Conservation (phyloP, 352 stramenopile species). For the Plasmopara viticola region DNA sequence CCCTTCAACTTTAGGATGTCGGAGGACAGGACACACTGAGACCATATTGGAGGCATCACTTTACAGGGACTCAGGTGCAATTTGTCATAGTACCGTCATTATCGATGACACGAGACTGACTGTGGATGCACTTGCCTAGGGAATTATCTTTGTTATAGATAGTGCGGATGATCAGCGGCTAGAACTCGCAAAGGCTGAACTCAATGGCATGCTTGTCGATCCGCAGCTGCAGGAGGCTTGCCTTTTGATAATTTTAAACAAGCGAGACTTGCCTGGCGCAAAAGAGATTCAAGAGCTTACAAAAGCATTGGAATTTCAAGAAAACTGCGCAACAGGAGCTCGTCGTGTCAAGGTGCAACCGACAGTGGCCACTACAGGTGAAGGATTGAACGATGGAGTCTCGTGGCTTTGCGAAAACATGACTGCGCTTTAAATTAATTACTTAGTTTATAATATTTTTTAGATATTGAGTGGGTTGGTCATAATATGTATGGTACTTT, state of each 20-base stretch:
- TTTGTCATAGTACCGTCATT: background rate
- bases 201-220: constrained; percentile 64
- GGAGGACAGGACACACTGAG: constrained; percentile 71
- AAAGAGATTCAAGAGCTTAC: constrained; percentile 48
- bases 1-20: constrained; percentile 43
- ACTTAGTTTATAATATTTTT: constrained; percentile 5
- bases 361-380: constrained; percentile 67
- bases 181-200: constrained; percentile 63
- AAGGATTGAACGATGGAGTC: constrained; percentile 66
- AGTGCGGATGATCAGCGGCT: constrained; percentile 59
- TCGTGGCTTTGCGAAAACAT: constrained; percentile 79
- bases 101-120: background rate
- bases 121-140: constrained; percentile 20
- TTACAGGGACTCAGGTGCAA: constrained; percentile 71
- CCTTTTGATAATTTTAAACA: constrained; percentile 73
- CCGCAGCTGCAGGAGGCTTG: constrained; percentile 60
- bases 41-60: constrained; percentile 81
- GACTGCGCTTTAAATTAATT: constrained; percentile 38
- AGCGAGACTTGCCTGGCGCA: constrained; percentile 53
- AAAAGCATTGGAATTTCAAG: constrained; percentile 41
- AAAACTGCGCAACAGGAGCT: constrained; percentile 37
- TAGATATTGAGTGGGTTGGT: too few species aligned
- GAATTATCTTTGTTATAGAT: constrained; percentile 82
- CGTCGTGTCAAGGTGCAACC: constrained; percentile 60
- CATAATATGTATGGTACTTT: too few species aligned